Evolutionary conservation across 495 filamentous ascomycete genomes (phyloP).

Genomic region (Chaetomium cochliodes): DNA sequence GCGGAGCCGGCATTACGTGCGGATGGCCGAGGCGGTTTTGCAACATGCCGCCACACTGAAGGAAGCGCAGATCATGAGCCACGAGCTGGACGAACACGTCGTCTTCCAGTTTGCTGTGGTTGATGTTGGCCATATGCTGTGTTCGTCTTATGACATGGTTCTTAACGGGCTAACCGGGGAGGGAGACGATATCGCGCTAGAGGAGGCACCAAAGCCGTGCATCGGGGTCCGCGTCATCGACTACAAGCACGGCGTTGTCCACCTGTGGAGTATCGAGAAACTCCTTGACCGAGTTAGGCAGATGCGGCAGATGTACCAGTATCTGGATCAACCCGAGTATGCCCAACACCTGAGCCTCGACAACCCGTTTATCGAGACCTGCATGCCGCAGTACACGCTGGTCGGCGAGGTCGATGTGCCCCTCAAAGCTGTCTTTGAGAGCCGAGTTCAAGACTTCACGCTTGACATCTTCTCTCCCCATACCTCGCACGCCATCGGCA

Average conservation of each 20-base stretch:
- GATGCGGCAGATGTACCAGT: conserved; percentile 97
- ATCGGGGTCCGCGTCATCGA: conserved; percentile 89
- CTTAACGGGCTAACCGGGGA: conserved; percentile 85
- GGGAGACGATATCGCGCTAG: conserved; percentile 81
- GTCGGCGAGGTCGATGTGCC: conserved; percentile 94
- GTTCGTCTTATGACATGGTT: conserved; percentile 94
- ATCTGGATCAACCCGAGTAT: conserved; percentile 91
- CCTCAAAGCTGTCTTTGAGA: conserved; percentile 89
- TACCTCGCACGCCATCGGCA: conserved; percentile 82
- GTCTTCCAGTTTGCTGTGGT: conserved; percentile 95
- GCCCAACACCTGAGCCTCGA: conserved; percentile 75
- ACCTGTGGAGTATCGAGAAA: conserved; percentile 93
- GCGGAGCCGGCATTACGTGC: conserved; percentile 81
- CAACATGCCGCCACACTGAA: conserved; percentile 85
- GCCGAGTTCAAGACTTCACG: conserved; percentile 88
- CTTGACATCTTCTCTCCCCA: conserved; percentile 91
- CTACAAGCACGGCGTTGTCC: conserved; percentile 81
- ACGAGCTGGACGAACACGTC: conserved; percentile 89
- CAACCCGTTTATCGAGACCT: conserved; percentile 85
- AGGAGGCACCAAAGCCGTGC: conserved; percentile 82
- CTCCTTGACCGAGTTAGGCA: conserved; percentile 78
- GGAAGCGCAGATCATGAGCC: conserved; percentile 97
- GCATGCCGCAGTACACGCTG: conserved; percentile 86
- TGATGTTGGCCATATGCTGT: conserved; percentile 80
- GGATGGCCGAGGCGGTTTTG: conserved; percentile 90